Evolutionary conservation across 129 eudicot species (phyloP).

Genomic region (Deinandra increscens): DNA sequence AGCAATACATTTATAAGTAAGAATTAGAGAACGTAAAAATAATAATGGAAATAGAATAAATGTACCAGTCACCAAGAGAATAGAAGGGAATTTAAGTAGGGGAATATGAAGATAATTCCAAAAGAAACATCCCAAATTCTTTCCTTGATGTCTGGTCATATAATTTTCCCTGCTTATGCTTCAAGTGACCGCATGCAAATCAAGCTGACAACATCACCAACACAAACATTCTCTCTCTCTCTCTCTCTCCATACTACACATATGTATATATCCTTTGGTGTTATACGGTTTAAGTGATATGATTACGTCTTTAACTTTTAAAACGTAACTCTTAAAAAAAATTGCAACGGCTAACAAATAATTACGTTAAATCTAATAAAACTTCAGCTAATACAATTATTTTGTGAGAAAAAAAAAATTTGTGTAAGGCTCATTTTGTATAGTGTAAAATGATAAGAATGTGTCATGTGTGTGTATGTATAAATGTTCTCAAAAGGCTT

Average conservation of each 20-base stretch:
- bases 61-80: conserved; percentile 31
- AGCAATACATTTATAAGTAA: background rate
- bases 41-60: conserved; percentile 18
- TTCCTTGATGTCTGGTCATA: conserved; percentile 23
- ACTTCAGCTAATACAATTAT: no score
- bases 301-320: no score
- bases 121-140: conserved; percentile 34
- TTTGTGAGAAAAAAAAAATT: no score
- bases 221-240: background rate
- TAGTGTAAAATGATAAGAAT: no score
- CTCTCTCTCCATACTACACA: background rate
- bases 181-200: conserved; percentile 37
- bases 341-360: no score
- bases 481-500: no score
- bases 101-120: conserved; percentile 27
- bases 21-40: background rate
- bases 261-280: no score
- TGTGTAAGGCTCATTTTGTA: no score
- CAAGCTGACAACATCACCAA: conserved; percentile 36
- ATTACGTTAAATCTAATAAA: no score
- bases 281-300: no score
- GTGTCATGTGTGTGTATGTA: no score
- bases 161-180: conserved; percentile 29
- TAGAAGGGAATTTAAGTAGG: conserved; percentile 32
- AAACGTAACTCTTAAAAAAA: no score